Evolutionary conservation across 2,329 filamentous ascomycete species (phyloP), one percentile per base, ranked within the genome.

Genomic region (Balansia obtecta): DNA sequence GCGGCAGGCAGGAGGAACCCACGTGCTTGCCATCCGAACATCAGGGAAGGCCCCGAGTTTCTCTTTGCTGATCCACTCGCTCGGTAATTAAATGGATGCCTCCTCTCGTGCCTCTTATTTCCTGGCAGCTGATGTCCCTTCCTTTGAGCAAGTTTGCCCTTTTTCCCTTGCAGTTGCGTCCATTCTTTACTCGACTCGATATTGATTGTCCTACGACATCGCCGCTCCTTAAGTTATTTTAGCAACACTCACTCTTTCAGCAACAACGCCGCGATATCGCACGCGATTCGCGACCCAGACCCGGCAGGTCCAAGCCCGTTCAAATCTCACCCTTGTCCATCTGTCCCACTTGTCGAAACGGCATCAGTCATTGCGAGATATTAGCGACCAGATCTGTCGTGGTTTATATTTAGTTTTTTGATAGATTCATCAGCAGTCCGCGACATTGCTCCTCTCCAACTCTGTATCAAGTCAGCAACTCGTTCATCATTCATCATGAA

Each of bases 401-500:
- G 8, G 16, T 20, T 44, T 32, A 39, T 11, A 27, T 27, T 13
- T 10, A 30, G 18, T 38, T 41, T 46, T 52, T 39, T 42, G n/a
- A 46, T 27, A 49, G 42, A 52, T 34, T 46, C n/a, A 3, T n/a
- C n/a, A 43, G 27, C 30, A 41, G 27, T 15, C 37, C 16, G 46
- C 47, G 10, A 22, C 5, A n/a, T 46, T 34, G 38, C 30, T 32
- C n/a, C n/a, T 8, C 22, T 15, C 47, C 41, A 15, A 44, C 40
- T 18, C 13, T 42, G 8, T 27, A 8, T 2, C 37, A 33, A 13
- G 27, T 18, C 41, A 39, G 16, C n/a, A 46, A 39, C n/a, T 9
- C 7, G 8, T 11, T 22, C 27, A 22, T 16, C 32, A 41, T 27
- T 45, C 48, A 65, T 61, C 56, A 82, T 82, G 79, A 81, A 74